These are phyloP conservation scores for Suillus alpinus DNA, from an alignment of 768 basidiomycete genomes.

Conservation along the genomic window DNA sequence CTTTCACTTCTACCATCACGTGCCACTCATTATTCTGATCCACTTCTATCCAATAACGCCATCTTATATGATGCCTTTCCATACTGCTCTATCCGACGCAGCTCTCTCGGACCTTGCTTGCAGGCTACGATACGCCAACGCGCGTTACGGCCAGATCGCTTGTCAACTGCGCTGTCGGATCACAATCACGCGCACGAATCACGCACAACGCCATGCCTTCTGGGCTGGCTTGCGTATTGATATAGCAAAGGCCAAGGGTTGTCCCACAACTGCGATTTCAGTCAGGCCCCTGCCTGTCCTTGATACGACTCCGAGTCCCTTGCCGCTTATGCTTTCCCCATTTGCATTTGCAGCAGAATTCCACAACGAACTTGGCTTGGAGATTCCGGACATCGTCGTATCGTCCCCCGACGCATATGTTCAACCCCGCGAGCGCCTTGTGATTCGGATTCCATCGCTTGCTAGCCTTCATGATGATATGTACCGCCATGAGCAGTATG, in stretches of 20 bases:
- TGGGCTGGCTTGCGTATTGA: constrained; percentile 44
- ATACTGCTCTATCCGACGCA: constrained; percentile 19
- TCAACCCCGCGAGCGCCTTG: constrained; percentile 1
- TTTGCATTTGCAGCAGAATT: not conserved
- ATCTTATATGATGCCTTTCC: constrained; percentile 1
- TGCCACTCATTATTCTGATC: constrained; percentile 2
- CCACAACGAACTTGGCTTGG: not conserved
- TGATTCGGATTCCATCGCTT: constrained; percentile 6
- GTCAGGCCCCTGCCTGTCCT: constrained; percentile 36
- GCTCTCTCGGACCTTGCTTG: constrained; percentile 35
- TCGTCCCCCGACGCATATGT: not conserved
- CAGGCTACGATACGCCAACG: constrained; percentile 44
- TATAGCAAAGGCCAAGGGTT: constrained; percentile 38
- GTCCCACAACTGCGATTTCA: constrained; percentile 40
- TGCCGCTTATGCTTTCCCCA: not conserved
- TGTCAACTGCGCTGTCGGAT: constrained; percentile 33
- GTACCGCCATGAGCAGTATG: not conserved
- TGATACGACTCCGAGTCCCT: constrained; percentile 21
- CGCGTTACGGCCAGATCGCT: constrained; percentile 38
- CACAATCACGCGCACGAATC: constrained; percentile 32
- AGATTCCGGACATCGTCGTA: constrained; percentile 9
- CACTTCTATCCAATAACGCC: constrained; percentile 6
- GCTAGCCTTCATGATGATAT: constrained; percentile 3
- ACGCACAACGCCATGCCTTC: constrained; percentile 48
- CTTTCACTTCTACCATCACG: not conserved